Evolutionary conservation across 495 filamentous ascomycete genomes (phyloP), one percentile per base, ranked within the genome.

Genomic region (Neurospora africana): DNA sequence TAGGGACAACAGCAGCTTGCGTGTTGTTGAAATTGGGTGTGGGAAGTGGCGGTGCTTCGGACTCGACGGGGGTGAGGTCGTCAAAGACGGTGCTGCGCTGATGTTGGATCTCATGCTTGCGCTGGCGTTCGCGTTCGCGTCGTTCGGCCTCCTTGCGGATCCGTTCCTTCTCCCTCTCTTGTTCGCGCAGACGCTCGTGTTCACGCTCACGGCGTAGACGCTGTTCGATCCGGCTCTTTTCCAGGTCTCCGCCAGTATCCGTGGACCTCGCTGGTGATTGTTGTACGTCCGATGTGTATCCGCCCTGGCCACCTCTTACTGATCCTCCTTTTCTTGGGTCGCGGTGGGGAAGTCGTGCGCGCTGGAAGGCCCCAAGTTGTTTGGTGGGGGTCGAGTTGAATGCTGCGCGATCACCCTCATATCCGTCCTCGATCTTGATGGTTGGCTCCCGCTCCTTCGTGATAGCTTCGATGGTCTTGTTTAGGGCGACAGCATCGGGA

Each of bases 61-160:
- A 41, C 10, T 76, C 68, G 41, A 77, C 70, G 5, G 75, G 73
- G 7, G 71, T 73, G 36, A 79, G 72, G 67, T 76, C 73, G 61
- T 79, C 78, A 67, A 79, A 79, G 15, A 78, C 61, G n/a, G 78
- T 81, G 2, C 78, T 79, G 27, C 77, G 79, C 71, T 80, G 78
- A 67, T 76, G 73, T 19, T 75, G 74, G 7, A 79, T 69, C 35
- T 78, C 79, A 13, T 72, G 77, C 44, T 79, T 73, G 11, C 70
- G 69, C 23, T 76, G 71, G 23, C 71, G 68, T 65, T 72, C 65
- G 1, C 73, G 74, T 37, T 79, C 73, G 43, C 69, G 43, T 39
- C 69, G 69, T 13, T 33, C 30, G 8, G 53, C 37, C 43, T 71
- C 69, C 41, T 71, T 65, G 15, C 53, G 53, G 1, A 65, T 65